phyloP scores from a whole-genome alignment of 129 eudicot genomes.

The Apium graveolens region DNA sequence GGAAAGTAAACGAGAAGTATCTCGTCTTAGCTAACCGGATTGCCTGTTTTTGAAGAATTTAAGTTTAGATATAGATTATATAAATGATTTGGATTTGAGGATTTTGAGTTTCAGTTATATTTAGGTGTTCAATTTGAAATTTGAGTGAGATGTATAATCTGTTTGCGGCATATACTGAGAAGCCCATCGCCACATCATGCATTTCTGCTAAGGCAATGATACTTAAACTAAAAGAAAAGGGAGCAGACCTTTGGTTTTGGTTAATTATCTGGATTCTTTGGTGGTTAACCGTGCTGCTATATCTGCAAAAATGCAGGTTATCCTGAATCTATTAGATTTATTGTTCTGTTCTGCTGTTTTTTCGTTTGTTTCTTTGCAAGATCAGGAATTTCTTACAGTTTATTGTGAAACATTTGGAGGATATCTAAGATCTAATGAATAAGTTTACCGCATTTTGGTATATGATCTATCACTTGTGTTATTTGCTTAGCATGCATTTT shows the following conservation, averaged over 20 bases:
- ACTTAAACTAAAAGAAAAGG: slow-evolving; percentile 19
- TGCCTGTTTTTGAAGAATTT: slow-evolving; percentile 22
- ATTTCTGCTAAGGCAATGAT: slow-evolving; percentile 43
- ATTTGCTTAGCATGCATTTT: neutral
- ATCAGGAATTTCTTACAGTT: slow-evolving; percentile 10
- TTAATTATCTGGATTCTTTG: slow-evolving; percentile 10
- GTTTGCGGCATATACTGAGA: slow-evolving; percentile 62
- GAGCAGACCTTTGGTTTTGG: slow-evolving; percentile 13
- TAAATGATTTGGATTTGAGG: slow-evolving; percentile 33
- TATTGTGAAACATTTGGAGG: slow-evolving; percentile 42
- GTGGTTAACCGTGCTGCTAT: slow-evolving; percentile 18
- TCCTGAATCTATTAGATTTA: slow-evolving; percentile 12
- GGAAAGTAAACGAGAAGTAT: slow-evolving; percentile 18
- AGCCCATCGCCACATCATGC: slow-evolving; percentile 38
- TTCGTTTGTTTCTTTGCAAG: slow-evolving; percentile 16
- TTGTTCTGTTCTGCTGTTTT: slow-evolving; percentile 12
- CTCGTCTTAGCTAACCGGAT: slow-evolving; percentile 30
- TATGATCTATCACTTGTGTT: neutral
- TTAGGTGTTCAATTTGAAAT: slow-evolving; percentile 24
- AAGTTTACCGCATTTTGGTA: slow-evolving; percentile 11
- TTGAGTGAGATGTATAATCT: slow-evolving; percentile 71
- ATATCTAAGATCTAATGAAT: slow-evolving; percentile 37
- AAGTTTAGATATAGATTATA: slow-evolving; percentile 41
- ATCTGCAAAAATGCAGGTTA: slow-evolving; percentile 19
- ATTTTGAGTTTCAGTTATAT: slow-evolving; percentile 34